A percentile compares a stretch with the other conserved stretches of the same genome.
phyloP scores from a whole-genome alignment of 2,329 filamentous ascomycete species.

The Botryotinia narcissicola region DNA sequence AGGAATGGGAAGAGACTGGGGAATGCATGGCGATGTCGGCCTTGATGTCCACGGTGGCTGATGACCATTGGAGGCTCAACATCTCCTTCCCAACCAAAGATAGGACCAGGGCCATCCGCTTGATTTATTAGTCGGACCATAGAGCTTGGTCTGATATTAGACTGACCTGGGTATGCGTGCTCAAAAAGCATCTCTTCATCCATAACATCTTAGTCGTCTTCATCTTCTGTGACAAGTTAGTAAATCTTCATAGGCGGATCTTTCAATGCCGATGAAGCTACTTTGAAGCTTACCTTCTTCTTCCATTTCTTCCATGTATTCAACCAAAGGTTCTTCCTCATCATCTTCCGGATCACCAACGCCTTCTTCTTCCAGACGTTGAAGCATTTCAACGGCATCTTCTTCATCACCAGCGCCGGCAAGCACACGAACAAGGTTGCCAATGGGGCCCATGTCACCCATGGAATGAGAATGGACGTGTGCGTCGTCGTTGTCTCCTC shows the following conservation, averaged over 20 bases:
- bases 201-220: slow-evolving; percentile 66
- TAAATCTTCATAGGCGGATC: slow-evolving; percentile 24
- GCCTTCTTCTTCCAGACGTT: slow-evolving; percentile 43
- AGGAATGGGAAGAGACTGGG: slow-evolving; percentile 65
- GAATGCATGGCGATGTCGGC: slow-evolving; percentile 54
- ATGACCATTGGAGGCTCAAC: slow-evolving; percentile 48
- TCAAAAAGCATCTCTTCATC: slow-evolving; percentile 66
- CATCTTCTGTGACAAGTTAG: slow-evolving; percentile 50
- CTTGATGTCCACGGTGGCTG: slow-evolving; percentile 42
- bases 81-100: slow-evolving; percentile 58
- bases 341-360: slow-evolving; percentile 46
- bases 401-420: slow-evolving; percentile 31
- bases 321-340: slow-evolving; percentile 45
- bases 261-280: not conserved
- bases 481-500: slow-evolving; percentile 52
- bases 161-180: slow-evolving; percentile 54
- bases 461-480: slow-evolving; percentile 46
- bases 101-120: slow-evolving; percentile 34
- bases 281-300: slow-evolving; percentile 50
- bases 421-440: slow-evolving; percentile 56
- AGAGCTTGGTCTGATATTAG: not conserved
- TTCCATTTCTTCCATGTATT: slow-evolving; percentile 57
- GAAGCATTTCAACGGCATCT: slow-evolving; percentile 40
- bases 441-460: slow-evolving; percentile 46
- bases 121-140: slow-evolving; percentile 18